Percentiles rank a stretch among this genome's conserved stretches.
Evolutionary conservation across 768 basidiomycete genomes (phyloP).

Genomic region (Boletus speciosus): DNA sequence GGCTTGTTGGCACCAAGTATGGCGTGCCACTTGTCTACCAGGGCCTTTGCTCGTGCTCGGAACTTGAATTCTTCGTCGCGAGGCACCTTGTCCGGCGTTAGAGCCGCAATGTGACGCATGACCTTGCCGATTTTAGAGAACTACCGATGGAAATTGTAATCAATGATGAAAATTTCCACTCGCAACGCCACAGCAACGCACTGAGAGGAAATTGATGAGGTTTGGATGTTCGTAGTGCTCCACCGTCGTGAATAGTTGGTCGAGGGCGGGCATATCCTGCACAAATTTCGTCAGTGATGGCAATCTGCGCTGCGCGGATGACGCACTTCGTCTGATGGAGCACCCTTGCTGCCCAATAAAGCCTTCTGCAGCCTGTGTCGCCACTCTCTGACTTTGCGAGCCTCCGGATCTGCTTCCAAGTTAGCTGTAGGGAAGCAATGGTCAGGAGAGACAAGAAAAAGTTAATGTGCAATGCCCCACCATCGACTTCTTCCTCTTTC

Average conservation of each 20-base stretch:
- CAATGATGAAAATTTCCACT: conserved; percentile 6
- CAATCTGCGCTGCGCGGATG: neutral
- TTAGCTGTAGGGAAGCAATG: conserved; percentile 30
- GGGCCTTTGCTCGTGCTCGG: conserved; percentile 44
- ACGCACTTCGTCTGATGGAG: conserved; percentile 64
- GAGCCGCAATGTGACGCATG: conserved; percentile 57
- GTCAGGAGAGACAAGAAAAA: conserved; percentile 5
- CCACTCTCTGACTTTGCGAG: conserved; percentile 82
- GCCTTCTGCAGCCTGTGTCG: conserved; percentile 89
- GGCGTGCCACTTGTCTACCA: conserved; percentile 47
- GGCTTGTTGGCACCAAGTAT: conserved; percentile 34
- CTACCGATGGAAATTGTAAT: conserved; percentile 15
- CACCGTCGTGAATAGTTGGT: conserved; percentile 70
- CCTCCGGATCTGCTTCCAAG: conserved; percentile 56
- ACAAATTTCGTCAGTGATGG: conserved; percentile 6
- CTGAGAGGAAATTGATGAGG: conserved; percentile 63
- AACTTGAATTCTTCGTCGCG: conserved; percentile 52
- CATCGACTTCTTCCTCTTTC: conserved; percentile 60
- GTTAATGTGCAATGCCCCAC: conserved; percentile 36
- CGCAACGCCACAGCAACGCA: conserved; percentile 29
- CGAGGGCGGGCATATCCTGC: conserved; percentile 75
- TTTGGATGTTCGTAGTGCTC: conserved; percentile 76
- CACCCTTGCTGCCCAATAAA: conserved; percentile 63
- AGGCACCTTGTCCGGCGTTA: conserved; percentile 42
- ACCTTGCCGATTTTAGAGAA: conserved; percentile 56